phyloP scores from a whole-genome alignment of 768 basidiomycete genomes.

The Pilatotrama ljubarskyi region DNA sequence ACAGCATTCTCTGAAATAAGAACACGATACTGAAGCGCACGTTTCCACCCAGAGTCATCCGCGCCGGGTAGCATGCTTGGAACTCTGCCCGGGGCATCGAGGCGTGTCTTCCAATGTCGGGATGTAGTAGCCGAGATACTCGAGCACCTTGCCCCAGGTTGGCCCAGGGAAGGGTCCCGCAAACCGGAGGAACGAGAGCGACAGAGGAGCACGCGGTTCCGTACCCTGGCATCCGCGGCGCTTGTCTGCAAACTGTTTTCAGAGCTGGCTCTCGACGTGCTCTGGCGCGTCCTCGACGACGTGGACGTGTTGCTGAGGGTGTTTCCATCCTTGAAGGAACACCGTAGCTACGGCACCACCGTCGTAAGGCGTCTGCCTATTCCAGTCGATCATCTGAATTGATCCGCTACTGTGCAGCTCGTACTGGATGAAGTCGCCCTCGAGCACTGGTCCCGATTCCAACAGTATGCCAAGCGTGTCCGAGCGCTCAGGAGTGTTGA shows the following conservation, averaged over 20 bases:
- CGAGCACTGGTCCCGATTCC: neutral
- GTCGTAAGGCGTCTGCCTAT: neutral
- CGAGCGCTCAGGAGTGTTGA: neutral
- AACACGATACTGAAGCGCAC: no score
- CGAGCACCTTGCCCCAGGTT: neutral
- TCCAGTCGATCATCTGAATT: no score
- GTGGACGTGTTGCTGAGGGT: neutral
- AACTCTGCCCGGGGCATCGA: neutral
- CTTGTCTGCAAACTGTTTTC: neutral
- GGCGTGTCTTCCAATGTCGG: neutral
- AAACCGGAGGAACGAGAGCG: neutral
- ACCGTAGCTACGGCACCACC: neutral
- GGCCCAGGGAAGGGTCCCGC: neutral
- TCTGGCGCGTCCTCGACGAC: neutral
- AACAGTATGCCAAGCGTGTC: neutral
- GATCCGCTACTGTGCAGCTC: neutral
- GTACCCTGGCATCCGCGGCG: neutral
- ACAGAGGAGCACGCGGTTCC: neutral
- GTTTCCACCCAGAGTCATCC: neutral
- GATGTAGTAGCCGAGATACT: neutral
- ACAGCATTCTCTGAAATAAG: no score
- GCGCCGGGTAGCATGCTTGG: neutral
- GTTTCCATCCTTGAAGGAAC: neutral
- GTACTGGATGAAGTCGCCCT: neutral
- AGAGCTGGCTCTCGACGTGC: neutral